Evolutionary conservation across 192 early-diverging fungal species (phyloP).

Genomic region (Chytriomyces sp.): DNA sequence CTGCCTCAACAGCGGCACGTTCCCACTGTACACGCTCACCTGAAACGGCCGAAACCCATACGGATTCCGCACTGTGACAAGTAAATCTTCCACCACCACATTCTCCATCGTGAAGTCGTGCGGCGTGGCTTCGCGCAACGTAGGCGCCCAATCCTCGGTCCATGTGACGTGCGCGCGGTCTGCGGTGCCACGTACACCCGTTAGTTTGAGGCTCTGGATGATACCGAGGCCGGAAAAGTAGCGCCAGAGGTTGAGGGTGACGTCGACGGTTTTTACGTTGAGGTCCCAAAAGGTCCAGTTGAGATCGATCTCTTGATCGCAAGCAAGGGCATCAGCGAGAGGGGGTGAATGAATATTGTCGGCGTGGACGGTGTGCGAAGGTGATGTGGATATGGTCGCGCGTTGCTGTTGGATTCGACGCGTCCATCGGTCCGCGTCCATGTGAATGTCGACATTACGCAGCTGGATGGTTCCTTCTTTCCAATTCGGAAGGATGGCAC

Average conservation of each 20-base stretch:
- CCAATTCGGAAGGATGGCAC: constrained; percentile 92
- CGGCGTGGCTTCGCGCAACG: constrained; percentile 62
- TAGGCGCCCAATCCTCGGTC: constrained; percentile 68
- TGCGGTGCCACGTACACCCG: constrained; percentile 85
- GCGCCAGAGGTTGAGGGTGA: constrained; percentile 81
- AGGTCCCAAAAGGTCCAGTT: constrained; percentile 92
- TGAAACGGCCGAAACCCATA: constrained; percentile 81
- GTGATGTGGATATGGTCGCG: neutral
- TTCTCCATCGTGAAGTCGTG: constrained; percentile 85
- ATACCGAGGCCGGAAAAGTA: constrained; percentile 84
- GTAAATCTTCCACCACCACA: constrained; percentile 82
- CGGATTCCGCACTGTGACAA: constrained; percentile 84
- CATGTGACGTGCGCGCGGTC: constrained; percentile 82
- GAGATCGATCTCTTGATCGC: constrained; percentile 53
- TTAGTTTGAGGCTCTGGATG: constrained; percentile 78
- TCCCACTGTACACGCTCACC: constrained; percentile 84
- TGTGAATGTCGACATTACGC: constrained; percentile 72
- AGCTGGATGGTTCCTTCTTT: constrained; percentile 82
- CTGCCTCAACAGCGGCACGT: constrained; percentile 79
- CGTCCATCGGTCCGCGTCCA: constrained; percentile 50
- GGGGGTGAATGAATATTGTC: constrained; percentile 13
- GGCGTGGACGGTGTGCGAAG: neutral
- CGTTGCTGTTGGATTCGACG: constrained; percentile 14
- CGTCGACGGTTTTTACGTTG: constrained; percentile 61
- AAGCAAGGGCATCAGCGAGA: constrained; percentile 20